Percentiles rank a stretch among this genome's conserved stretches.
Evolutionary conservation across 2,329 filamentous ascomycete species (phyloP).

Genomic region (Aureobasidium sp.): DNA sequence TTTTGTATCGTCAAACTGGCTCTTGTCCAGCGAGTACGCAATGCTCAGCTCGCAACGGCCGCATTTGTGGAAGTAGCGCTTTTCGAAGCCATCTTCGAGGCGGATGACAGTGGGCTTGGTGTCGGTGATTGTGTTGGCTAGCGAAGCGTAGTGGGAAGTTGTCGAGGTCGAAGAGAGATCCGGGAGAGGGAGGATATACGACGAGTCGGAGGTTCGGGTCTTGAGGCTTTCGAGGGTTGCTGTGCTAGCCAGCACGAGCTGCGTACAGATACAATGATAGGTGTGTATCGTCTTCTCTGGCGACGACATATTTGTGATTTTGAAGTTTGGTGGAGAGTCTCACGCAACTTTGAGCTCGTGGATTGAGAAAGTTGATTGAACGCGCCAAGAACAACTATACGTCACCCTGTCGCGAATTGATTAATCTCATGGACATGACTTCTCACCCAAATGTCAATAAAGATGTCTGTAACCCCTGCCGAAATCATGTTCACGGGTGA

Average conservation of each 20-base stretch:
- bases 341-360: too few relatives aligned
- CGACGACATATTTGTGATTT: not conserved
- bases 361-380: not conserved
- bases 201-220: not conserved
- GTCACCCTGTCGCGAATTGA: not conserved
- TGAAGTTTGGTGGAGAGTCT: not conserved
- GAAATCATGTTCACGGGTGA: too few relatives aligned
- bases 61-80: slow-evolving; percentile 51
- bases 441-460: not conserved
- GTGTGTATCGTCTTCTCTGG: slow-evolving; percentile 33
- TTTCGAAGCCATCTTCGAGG: slow-evolving; percentile 55
- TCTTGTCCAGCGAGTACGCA: slow-evolving; percentile 52
- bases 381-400: not conserved
- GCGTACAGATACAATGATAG: slow-evolving; percentile 58
- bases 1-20: slow-evolving; percentile 35
- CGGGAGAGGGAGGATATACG: slow-evolving; percentile 1
- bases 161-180: not conserved
- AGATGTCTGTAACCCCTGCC: not conserved
- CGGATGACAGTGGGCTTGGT: slow-evolving; percentile 29
- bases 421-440: not conserved
- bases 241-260: slow-evolving; percentile 54
- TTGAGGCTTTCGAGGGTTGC: slow-evolving; percentile 35
- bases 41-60: slow-evolving; percentile 51
- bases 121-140: slow-evolving; percentile 42
- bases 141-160: slow-evolving; percentile 39